These are phyloP conservation scores for Cladophialophora carrionii DNA, from an alignment of 2,329 filamentous ascomycete genomes.

Conservation along the genomic window DNA sequence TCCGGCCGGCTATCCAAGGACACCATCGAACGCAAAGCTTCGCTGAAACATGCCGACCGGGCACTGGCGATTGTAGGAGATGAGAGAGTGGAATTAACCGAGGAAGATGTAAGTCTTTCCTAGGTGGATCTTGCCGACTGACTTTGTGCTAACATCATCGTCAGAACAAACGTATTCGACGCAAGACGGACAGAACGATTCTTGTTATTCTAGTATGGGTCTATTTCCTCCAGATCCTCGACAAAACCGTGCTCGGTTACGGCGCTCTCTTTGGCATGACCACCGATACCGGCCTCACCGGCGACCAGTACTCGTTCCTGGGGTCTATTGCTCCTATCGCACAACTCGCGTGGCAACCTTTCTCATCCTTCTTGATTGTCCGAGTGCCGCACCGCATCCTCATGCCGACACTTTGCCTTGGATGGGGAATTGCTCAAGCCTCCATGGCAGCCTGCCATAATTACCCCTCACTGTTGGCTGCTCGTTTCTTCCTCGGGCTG, in stretches of 20 bases:
- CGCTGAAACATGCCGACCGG: conserved; percentile 35
- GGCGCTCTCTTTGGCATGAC: conserved; percentile 61
- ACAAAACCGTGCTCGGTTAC: conserved; percentile 62
- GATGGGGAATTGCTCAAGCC: conserved; percentile 56
- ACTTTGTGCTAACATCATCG: conserved; percentile 3
- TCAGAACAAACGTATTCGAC: conserved; percentile 60
- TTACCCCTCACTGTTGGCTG: conserved; percentile 52
- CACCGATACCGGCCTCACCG: conserved; percentile 55
- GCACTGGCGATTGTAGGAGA: conserved; percentile 37
- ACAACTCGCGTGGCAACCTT: conserved; percentile 64
- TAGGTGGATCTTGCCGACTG: not conserved
- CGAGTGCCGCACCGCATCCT: conserved; percentile 63
- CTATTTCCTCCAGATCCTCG: conserved; percentile 57
- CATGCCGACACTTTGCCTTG: conserved; percentile 56
- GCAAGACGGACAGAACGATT: conserved; percentile 65
- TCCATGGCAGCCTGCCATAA: conserved; percentile 54
- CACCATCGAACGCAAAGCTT: conserved; percentile 19
- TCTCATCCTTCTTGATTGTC: conserved; percentile 63
- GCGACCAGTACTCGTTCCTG: conserved; percentile 61
- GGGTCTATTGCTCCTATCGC: conserved; percentile 63
- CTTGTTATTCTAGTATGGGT: conserved; percentile 54
- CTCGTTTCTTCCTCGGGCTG: conserved; percentile 58
- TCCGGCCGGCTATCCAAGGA: conserved; percentile 24
- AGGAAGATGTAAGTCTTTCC: conserved; percentile 43
- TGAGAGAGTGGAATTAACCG: conserved; percentile 42